A percentile compares a stretch with the other conserved stretches of the same genome.
Conservation (phyloP, 2,329 filamentous ascomycete genomes). For the Chaetomiaceae sp. region DNA sequence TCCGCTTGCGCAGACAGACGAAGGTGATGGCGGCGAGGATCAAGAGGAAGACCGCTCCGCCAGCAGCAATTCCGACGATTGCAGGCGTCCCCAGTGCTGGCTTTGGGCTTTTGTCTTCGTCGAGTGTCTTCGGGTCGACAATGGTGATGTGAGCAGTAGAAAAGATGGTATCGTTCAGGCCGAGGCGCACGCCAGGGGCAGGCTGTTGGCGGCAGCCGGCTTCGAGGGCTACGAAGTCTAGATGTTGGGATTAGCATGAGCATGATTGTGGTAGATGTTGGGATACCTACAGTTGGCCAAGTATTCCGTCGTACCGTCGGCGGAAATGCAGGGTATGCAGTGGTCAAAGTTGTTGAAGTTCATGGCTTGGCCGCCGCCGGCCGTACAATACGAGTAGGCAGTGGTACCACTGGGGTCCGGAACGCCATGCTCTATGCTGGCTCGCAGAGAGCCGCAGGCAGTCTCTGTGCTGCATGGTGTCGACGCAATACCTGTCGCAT, state of each 20-base stretch:
- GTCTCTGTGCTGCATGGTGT: slow-evolving; percentile 48
- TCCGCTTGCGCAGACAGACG: slow-evolving; percentile 44
- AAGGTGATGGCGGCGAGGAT: slow-evolving; percentile 38
- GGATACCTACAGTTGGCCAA: slow-evolving; percentile 45
- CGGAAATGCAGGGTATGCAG: slow-evolving; percentile 45
- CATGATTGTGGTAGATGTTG: background rate
- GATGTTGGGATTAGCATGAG: background rate
- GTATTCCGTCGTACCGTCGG: slow-evolving; percentile 39
- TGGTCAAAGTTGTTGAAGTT: slow-evolving; percentile 32
- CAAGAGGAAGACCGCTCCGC: slow-evolving; percentile 36
- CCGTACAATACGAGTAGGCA: slow-evolving; percentile 46
- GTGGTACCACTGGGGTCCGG: slow-evolving; percentile 32
- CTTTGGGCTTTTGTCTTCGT: slow-evolving; percentile 12
- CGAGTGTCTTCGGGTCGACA: slow-evolving; percentile 32
- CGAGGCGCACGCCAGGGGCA: slow-evolving; percentile 25
- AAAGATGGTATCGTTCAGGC: slow-evolving; percentile 31
- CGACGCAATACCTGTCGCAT: slow-evolving; percentile 41
- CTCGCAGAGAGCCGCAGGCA: slow-evolving; percentile 45
- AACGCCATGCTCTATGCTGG: slow-evolving; percentile 39
- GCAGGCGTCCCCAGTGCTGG: slow-evolving; percentile 34
- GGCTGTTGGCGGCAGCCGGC: slow-evolving; percentile 49
- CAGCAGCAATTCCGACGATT: slow-evolving; percentile 44
- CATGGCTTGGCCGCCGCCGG: slow-evolving; percentile 37
- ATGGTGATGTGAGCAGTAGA: slow-evolving; percentile 29
- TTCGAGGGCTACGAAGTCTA: slow-evolving; percentile 48